These are phyloP conservation scores for Mucor circinelloides DNA, from an alignment of 371 early-diverging fungal species.

Conservation along the genomic window DNA sequence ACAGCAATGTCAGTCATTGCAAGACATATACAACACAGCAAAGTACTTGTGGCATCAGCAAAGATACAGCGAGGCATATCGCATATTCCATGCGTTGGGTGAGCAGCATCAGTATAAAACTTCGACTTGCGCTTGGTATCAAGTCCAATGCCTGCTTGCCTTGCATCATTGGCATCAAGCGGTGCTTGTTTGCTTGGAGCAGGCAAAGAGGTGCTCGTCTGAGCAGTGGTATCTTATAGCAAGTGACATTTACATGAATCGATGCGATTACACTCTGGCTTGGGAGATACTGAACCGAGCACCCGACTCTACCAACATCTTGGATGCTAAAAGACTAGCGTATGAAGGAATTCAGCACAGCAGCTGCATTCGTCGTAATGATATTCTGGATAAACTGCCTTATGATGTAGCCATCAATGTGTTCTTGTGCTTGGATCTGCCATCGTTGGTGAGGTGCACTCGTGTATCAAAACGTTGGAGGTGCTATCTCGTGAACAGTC, in stretches of 20 bases:
- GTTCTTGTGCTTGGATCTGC: constrained; percentile 24
- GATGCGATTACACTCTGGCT: constrained; percentile 10
- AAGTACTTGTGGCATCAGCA: constrained; percentile 8
- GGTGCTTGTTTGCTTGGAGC: neutral
- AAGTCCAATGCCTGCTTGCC: constrained; percentile 16
- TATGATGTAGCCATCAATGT: constrained; percentile 23
- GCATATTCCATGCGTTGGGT: constrained; percentile 19
- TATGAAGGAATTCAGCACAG: constrained; percentile 7
- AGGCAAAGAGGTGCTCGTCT: neutral
- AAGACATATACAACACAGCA: constrained; percentile 14
- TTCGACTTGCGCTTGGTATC: constrained; percentile 16
- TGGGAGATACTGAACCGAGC: constrained; percentile 12
- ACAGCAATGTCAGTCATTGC: constrained; percentile 10
- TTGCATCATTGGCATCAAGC: constrained; percentile 18
- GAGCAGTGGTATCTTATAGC: constrained; percentile 21
- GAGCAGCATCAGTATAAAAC: constrained; percentile 5
- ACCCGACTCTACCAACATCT: constrained; percentile 3
- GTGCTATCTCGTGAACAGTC: constrained; percentile 3
- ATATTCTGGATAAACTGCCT: constrained; percentile 24
- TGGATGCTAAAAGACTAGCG: constrained; percentile 8
- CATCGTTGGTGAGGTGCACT: constrained; percentile 21
- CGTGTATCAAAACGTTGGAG: constrained; percentile 31
- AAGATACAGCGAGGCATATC: constrained; percentile 26
- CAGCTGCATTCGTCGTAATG: neutral
- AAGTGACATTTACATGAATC: constrained; percentile 18